phyloP scores from a whole-genome alignment of 768 basidiomycete genomes.

The Lactarius hengduanensis region DNA sequence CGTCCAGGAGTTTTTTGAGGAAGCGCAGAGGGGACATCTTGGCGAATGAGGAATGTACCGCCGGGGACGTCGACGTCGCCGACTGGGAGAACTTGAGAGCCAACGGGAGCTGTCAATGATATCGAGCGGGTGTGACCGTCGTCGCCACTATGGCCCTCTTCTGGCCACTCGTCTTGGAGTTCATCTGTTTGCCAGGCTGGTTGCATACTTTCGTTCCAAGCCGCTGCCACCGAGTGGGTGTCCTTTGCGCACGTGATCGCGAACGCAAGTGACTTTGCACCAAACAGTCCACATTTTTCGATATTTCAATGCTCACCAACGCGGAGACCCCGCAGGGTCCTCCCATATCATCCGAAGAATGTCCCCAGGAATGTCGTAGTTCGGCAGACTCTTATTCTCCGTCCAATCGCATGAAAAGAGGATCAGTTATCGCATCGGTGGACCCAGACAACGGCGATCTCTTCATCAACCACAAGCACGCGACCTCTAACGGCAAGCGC shows the following conservation, averaged over 20 bases:
- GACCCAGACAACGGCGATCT: conserved; percentile 6
- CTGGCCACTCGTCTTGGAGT: conserved; percentile 90
- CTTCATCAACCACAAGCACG: conserved; percentile 4
- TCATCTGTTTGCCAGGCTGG: conserved; percentile 90
- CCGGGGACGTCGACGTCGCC: conserved; percentile 37
- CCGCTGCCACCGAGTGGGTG: not conserved
- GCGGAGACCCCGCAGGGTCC: not conserved
- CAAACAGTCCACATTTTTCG: not conserved
- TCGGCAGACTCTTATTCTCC: not conserved
- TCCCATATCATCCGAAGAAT: not conserved
- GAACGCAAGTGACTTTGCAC: not conserved
- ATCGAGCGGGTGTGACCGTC: conserved; percentile 34
- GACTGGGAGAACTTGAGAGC: conserved; percentile 46
- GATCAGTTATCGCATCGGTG: conserved; percentile 12
- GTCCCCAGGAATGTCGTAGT: not conserved
- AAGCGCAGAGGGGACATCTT: conserved; percentile 59
- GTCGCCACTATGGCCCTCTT: conserved; percentile 48
- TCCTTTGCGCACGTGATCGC: conserved; percentile 16
- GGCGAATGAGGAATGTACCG: conserved; percentile 76
- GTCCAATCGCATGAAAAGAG: conserved; percentile 17
- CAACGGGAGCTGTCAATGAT: conserved; percentile 48
- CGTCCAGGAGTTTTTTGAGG: conserved; percentile 66
- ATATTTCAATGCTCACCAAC: conserved; percentile 15
- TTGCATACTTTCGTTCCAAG: not conserved
- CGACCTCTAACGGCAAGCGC: conserved; percentile 17